Base-by-base conservation (phyloP, 495 filamentous ascomycete genomes). In the Haplographium delicatum region DNA sequence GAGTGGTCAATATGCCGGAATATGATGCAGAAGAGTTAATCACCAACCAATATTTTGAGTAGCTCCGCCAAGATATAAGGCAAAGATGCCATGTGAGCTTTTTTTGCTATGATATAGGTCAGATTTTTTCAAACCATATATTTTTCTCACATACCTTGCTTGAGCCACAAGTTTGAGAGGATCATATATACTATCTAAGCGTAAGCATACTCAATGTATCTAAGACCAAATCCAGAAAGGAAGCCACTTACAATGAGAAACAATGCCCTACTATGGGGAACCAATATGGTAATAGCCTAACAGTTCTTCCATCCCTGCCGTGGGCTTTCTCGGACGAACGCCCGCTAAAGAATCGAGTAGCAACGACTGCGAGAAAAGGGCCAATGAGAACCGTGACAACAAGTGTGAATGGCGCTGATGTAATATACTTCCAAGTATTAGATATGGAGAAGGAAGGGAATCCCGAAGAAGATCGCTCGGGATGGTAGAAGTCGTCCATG, bases 221-320 rank as follows among this genome's bases (percentile, higher is more conserved):
- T 56, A 51, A 15, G 72, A 64, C 20, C 22, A 40, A n/a, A n/a
- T n/a, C n/a, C n/a, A n/a, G n/a, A n/a, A n/a, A n/a, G 4, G 59
- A 70, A 65, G 44, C 73, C 58, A 59, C 71, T 68, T 13, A 72
- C 51, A 58, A 80, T 68, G 16, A 69, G 63, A 72, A 47, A 10
- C 72, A 63, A 67, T 84, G 80, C 31, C 80, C 76, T 1, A 83
- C 28, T 51, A 72, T 67, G 10, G 80, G 80, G 6, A 83, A 46
- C 77, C 78, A 85, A 64, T 83, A 84, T 10, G 81, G 79, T 8
- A 71, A 45, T 27, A 64, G 55, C 53, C 66, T 68, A 34, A 76
- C 68, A 41, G 47, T 60, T 51, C 58, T 51, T 41, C 10, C 53
- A 27, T 56, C 33, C 27, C 37, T 28, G 24, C 39, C 38, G 19